phyloP scores from a whole-genome alignment of 305 asterid species.

The Caryopteris hybrid region DNA sequence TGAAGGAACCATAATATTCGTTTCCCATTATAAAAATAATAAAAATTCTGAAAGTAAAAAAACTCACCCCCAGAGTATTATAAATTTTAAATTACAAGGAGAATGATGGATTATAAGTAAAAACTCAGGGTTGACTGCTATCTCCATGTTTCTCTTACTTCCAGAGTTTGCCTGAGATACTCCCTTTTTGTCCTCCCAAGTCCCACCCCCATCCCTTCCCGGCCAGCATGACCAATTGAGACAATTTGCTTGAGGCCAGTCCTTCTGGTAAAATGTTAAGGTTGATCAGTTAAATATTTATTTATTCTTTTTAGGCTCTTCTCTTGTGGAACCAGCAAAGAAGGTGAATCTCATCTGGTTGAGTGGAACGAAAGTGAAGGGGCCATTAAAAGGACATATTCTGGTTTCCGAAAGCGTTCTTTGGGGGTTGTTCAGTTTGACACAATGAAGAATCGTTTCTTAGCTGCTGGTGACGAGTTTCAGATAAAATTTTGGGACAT shows the following conservation, averaged over 20 bases:
- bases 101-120: not conserved
- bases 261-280: not conserved
- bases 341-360: constrained; percentile 91
- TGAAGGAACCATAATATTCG: not conserved
- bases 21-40: no score
- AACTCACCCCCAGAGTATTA: no score
- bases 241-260: not conserved
- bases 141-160: not conserved
- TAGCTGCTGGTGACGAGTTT: constrained; percentile 95
- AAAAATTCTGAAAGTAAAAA: no score
- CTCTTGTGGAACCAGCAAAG: constrained; percentile 96
- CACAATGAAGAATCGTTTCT: constrained; percentile 81
- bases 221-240: not conserved
- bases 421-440: constrained; percentile 92
- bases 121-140: not conserved
- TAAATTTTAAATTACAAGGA: not conserved
- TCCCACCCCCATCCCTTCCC: not conserved
- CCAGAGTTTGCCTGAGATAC: not conserved
- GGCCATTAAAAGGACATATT: constrained; percentile 77
- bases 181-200: not conserved
- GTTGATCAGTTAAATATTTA: not conserved
- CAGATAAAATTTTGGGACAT: constrained; percentile 97
- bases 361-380: constrained; percentile 99
- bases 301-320: constrained; percentile 59
- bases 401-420: constrained; percentile 88